These are phyloP conservation scores for Boletellus sp. DNA, from an alignment of 1,284 basidiomycete species.

Conservation along the genomic window DNA sequence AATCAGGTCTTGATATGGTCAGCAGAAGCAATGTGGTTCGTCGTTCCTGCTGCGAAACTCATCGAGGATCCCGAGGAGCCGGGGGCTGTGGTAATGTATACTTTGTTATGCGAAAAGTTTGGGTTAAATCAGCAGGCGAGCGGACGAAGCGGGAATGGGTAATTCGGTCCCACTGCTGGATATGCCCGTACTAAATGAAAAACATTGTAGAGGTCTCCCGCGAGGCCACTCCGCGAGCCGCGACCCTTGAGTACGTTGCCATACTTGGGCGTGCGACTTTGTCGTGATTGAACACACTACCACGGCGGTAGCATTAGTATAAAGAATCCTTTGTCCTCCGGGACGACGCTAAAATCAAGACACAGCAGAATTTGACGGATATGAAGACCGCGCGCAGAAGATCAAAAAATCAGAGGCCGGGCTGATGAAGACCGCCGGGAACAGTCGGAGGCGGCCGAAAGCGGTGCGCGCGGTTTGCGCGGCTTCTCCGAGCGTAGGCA, in stretches of 20 bases:
- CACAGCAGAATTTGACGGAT: slow-evolving; percentile 8
- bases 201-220: background rate
- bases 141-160: slow-evolving; percentile 1
- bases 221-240: slow-evolving; percentile 12
- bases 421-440: background rate
- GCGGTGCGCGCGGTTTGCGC: background rate
- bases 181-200: slow-evolving; percentile 1
- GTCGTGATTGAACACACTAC: background rate
- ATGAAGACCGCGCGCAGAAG: slow-evolving; percentile 6
- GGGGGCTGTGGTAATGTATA: slow-evolving; percentile 7
- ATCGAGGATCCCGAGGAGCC: slow-evolving; percentile 5
- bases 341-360: slow-evolving; percentile 10
- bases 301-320: no score
- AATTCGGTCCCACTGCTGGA: slow-evolving; percentile 1
- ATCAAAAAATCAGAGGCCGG: background rate
- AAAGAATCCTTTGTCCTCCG: slow-evolving; percentile 2
- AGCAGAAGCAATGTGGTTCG: slow-evolving; percentile 2
- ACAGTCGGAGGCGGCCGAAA: background rate
- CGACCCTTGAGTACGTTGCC: slow-evolving; percentile 2
- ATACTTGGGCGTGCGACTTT: background rate
- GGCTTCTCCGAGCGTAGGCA: no score
- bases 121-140: slow-evolving; percentile 1
- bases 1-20: slow-evolving; percentile 9
- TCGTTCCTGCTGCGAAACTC: slow-evolving; percentile 12
- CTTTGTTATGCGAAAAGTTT: background rate